Evolutionary conservation across 2,329 filamentous ascomycete genomes (phyloP).

Genomic region (Botrytis tulipae): DNA sequence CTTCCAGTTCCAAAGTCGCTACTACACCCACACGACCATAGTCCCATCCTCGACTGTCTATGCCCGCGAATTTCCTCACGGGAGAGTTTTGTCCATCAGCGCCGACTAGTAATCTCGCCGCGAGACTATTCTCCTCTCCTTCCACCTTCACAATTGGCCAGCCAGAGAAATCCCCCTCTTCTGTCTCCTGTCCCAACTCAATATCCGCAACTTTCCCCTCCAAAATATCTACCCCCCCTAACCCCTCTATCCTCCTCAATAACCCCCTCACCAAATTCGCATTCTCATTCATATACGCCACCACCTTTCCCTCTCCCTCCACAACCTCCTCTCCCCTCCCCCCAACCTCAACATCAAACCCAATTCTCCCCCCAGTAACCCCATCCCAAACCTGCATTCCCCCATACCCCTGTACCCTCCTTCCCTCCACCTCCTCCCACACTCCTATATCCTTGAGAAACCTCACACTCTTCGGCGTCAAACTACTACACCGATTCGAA

Average conservation of each 20-base stretch:
- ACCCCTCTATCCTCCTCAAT: constrained; percentile 65
- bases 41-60: constrained; percentile 86
- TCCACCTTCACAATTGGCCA: constrained; percentile 84
- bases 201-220: constrained; percentile 79
- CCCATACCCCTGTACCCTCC: constrained; percentile 81
- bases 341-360: constrained; percentile 63
- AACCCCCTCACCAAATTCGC: constrained; percentile 80
- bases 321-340: neutral
- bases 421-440: constrained; percentile 72
- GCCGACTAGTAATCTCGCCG: constrained; percentile 82
- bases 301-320: constrained; percentile 46
- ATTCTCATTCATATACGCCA: constrained; percentile 98
- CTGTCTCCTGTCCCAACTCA: constrained; percentile 64
- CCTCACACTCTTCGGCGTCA: constrained; percentile 82
- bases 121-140: constrained; percentile 58
- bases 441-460: constrained; percentile 83
- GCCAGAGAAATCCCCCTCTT: constrained; percentile 71
- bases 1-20: constrained; percentile 75
- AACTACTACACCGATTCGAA: constrained; percentile 93
- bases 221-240: constrained; percentile 69
- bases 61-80: constrained; percentile 84
- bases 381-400: constrained; percentile 99
- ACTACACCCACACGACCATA: constrained; percentile 89
- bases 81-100: constrained; percentile 95
- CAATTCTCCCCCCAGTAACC: constrained; percentile 79